These are phyloP conservation scores for Rhododendron molle DNA, from an alignment of 148 eudicot species.

Conservation along the genomic window DNA sequence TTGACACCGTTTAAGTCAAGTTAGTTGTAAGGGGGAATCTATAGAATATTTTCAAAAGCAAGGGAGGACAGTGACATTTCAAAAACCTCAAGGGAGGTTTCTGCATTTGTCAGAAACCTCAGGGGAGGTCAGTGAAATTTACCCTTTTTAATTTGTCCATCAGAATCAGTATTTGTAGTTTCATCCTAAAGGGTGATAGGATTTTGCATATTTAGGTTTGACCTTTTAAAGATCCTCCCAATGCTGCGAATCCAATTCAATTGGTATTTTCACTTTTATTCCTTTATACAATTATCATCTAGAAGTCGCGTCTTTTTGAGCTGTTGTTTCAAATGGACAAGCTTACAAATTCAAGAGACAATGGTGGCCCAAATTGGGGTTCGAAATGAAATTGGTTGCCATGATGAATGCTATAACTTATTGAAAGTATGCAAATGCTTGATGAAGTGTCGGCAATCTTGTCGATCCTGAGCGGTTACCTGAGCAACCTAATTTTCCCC, in stretches of 20 bases:
- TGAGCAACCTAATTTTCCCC: constrained; percentile 37
- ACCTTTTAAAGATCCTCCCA: background rate
- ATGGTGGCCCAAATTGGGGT: background rate
- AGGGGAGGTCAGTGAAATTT: too few species aligned
- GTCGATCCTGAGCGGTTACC: constrained; percentile 65
- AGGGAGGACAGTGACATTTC: too few species aligned
- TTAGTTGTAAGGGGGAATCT: too few species aligned
- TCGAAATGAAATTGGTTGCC: constrained; percentile 24
- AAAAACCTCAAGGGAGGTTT: too few species aligned
- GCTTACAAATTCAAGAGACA: background rate
- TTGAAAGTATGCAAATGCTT: constrained; percentile 32
- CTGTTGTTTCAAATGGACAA: background rate
- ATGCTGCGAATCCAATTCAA: background rate
- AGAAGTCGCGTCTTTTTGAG: background rate
- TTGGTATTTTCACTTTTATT: background rate
- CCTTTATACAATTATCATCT: background rate
- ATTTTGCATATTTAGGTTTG: background rate
- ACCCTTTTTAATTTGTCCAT: background rate
- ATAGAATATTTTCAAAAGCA: too few species aligned
- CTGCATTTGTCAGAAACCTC: too few species aligned
- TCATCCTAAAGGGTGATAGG: background rate
- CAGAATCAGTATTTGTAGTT: background rate
- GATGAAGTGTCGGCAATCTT: constrained; percentile 26
- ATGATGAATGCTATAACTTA: constrained; percentile 31
- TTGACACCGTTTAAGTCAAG: too few species aligned